Evolutionary conservation across 2,329 filamentous ascomycete species (phyloP), one percentile per base, ranked within the genome.

Genomic region (Aspergillus aculeatus): DNA sequence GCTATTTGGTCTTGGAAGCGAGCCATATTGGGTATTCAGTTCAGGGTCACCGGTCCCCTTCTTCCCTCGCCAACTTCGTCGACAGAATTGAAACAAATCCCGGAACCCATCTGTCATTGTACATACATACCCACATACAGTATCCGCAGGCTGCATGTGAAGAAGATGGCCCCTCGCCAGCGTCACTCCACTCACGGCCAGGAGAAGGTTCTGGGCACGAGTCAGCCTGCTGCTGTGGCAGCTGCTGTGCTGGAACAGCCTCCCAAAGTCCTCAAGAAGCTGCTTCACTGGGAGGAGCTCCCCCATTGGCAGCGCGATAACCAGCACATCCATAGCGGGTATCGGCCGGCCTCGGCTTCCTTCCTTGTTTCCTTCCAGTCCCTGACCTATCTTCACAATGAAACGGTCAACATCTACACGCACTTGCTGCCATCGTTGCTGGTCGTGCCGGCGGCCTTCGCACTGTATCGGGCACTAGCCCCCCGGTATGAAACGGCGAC

Each of bases 341-440:
- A 91, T 75, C 83, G 88, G 48, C 84, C 84, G 1, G 80, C 81
- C 23, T 87, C 86, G 2, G 82, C 82, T 58, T 89, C 87, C 0
- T 89, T 86, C 73, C 60, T 71, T 14, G 81, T 78, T 58, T 89
- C 85, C 21, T 80, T 85, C 59, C 75, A 81, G 44, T 86, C 83
- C 38, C 77, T 90, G 16, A 74, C 79, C 55, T 86, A 89, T 72
- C 69, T 90, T 14, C 87, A 91, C 76, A 90, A 88, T 71, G 85
- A 88, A 71, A 84, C 84, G 5, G 84, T 91, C 51, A 91, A 91
- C 73, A 90, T 91, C 68, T 90, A 88, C 73, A 83, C 86, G 3
- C 89, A 91, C 72, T 80, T 91, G 12, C 68, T 91, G 47, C 92
- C 91, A 7, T 84, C 88, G 11, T 54, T 89, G 1, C 66, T 83